Base-by-base conservation (phyloP, 306 rosid species). In the Prosopis cineraria region DNA sequence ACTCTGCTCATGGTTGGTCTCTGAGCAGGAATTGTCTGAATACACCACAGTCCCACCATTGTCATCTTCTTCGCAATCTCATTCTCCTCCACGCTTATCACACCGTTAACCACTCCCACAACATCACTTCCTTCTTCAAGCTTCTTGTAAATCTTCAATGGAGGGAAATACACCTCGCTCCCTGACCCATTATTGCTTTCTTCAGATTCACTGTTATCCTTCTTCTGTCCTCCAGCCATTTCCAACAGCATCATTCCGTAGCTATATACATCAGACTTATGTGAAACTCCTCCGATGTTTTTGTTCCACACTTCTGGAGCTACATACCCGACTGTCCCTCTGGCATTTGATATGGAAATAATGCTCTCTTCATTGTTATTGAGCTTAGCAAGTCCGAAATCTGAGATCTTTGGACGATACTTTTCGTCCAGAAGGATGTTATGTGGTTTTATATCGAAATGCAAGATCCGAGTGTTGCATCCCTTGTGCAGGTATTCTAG, bases 1-100 rank as follows among this genome's bases (percentile, higher is more conserved):
- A 80, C 87, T 59, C n/a, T 59, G 50, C 74, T 76, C 68, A 80
- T 84, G 1, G 77, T 66, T 14, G 87, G 84, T 10, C 82, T 77
- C n/a, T 80, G 69, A 6, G 6, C 2, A 22, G 78, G 77, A 24
- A 44, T 77, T 17, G 66, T 55, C 53, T 77, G 87, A 12, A 84
- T 72, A 73, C 87, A 80, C 84, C 82, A 84, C 27, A 80, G 11
- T 2, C 87, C 84, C 17, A 84, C 87, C 43, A 80, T 25, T 1
- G 20, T 40, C 80, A 84, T 67, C 43, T 41, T 84, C 74, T 81
- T 84, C 1, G 69, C 77, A 0, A 67, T 12, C 25, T 56, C 70
- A 29, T 59, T 80, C 60, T 80, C 77, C 29, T 75, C 76, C 0
- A 19, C 41, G 0, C 33, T 79, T 60, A 53, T 47, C 3, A 7